Evolutionary conservation across 495 filamentous ascomycete genomes (phyloP).

Genomic region (Hyaloscypha bicolor): DNA sequence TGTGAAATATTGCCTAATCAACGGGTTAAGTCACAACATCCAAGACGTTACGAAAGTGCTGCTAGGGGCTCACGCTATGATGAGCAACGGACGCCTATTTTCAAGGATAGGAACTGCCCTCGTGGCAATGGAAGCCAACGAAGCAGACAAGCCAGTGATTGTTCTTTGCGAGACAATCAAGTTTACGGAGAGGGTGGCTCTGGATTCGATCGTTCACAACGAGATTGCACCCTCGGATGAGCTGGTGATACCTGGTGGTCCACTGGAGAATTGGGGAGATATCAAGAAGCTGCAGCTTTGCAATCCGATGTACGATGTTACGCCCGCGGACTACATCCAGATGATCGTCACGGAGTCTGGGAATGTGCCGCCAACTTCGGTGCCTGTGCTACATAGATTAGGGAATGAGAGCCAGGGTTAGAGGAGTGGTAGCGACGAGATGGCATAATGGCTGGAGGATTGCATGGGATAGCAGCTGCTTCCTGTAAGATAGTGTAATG

Average conservation of each 20-base stretch:
- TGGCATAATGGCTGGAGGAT: not conserved
- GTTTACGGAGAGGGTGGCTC: constrained; percentile 86
- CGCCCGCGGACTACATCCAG: constrained; percentile 83
- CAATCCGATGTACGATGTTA: constrained; percentile 92
- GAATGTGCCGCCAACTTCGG: constrained; percentile 81
- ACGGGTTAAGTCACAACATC: constrained; percentile 71
- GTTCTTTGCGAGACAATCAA: constrained; percentile 95
- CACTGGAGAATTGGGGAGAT: constrained; percentile 60
- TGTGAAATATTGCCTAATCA: constrained; percentile 79
- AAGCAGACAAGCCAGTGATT: constrained; percentile 74
- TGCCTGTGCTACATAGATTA: constrained; percentile 62
- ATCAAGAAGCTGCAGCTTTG: constrained; percentile 68
- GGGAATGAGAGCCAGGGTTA: constrained; percentile 39
- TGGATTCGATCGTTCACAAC: constrained; percentile 91
- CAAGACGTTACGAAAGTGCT: constrained; percentile 78
- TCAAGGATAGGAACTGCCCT: constrained; percentile 85
- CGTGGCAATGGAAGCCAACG: constrained; percentile 83
- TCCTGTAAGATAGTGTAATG: constrained; percentile 20
- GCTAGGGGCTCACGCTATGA: constrained; percentile 87
- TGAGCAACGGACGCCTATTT: constrained; percentile 86
- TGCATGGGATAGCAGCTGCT: not conserved
- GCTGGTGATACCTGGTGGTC: constrained; percentile 43
- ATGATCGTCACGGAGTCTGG: constrained; percentile 93
- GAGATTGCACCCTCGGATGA: constrained; percentile 78
- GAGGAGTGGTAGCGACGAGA: not conserved